Conservation (phyloP, 2,329 filamentous ascomycete species). For the Neonectria faginata region DNA sequence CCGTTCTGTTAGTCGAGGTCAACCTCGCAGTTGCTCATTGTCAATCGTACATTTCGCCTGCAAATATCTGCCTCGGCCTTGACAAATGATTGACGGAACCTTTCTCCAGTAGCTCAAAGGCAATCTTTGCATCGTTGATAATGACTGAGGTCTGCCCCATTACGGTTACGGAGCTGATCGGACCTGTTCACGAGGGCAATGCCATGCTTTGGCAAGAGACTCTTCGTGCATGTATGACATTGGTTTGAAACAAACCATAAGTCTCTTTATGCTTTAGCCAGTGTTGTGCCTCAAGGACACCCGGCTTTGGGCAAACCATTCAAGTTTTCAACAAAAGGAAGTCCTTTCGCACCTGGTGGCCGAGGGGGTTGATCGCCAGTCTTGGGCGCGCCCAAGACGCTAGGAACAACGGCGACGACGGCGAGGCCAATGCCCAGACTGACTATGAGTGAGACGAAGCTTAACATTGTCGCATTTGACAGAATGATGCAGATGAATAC, state of each 20-base stretch:
- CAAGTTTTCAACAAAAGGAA: slow-evolving; percentile 34
- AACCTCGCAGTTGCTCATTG: rapidly evolving
- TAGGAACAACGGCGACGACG: neutral
- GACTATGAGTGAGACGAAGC: neutral
- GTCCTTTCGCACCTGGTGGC: slow-evolving; percentile 33
- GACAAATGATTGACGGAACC: slow-evolving; percentile 28
- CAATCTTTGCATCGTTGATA: slow-evolving; percentile 52
- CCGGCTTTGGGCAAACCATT: slow-evolving; percentile 29
- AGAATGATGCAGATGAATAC: neutral
- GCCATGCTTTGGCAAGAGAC: neutral
- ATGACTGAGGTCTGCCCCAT: slow-evolving; percentile 56
- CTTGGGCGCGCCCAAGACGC: neutral
- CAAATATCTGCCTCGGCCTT: slow-evolving; percentile 31
- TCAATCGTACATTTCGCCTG: slow-evolving; percentile 30
- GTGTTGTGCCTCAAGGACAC: slow-evolving; percentile 29
- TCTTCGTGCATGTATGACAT: neutral
- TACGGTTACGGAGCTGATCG: slow-evolving; percentile 51
- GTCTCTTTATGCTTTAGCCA: slow-evolving; percentile 37
- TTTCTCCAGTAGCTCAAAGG: slow-evolving; percentile 52
- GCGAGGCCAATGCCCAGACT: neutral
- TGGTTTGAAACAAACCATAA: slow-evolving; percentile 19
- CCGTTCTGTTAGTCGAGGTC: neutral
- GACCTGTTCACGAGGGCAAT: slow-evolving; percentile 54
- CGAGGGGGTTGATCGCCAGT: slow-evolving; percentile 1
- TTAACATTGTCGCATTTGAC: slow-evolving; percentile 5